Conservation (phyloP, 2,329 filamentous ascomycete species). For the Pseudogymnoascus sp. region DNA sequence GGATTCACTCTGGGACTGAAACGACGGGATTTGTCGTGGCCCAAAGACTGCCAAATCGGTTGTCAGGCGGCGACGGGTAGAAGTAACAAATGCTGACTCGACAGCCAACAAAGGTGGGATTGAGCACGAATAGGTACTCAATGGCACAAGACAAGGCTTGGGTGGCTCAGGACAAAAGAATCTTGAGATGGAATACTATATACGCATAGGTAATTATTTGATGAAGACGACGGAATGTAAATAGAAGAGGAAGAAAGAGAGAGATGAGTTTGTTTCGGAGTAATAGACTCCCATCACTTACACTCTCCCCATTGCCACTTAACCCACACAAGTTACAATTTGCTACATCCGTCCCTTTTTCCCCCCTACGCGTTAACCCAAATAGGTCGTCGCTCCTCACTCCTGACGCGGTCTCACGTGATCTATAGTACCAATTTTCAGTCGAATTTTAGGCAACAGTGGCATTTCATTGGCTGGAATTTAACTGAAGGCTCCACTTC, state of each 20-base stretch:
- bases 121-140: neutral
- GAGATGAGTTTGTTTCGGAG: neutral
- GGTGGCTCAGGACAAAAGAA: neutral
- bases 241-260: neutral
- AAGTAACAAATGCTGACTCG: conserved; percentile 9
- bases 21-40: neutral
- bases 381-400: conserved; percentile 1
- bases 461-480: neutral
- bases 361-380: conserved; percentile 9
- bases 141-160: neutral
- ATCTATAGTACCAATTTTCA: neutral
- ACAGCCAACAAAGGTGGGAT: conserved; percentile 1
- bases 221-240: neutral
- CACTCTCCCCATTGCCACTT: neutral
- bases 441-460: neutral
- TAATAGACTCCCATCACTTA: neutral
- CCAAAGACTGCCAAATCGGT: neutral
- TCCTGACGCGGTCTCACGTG: conserved; percentile 4
- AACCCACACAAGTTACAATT: neutral
- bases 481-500: neutral
- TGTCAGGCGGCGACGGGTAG: conserved; percentile 2
- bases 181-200: neutral
- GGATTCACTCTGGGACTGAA: neutral
- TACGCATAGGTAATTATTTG: neutral
- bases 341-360: conserved; percentile 1